Conservation (phyloP, 164 flowering plant species). For the Cinnamomum chago region DNA sequence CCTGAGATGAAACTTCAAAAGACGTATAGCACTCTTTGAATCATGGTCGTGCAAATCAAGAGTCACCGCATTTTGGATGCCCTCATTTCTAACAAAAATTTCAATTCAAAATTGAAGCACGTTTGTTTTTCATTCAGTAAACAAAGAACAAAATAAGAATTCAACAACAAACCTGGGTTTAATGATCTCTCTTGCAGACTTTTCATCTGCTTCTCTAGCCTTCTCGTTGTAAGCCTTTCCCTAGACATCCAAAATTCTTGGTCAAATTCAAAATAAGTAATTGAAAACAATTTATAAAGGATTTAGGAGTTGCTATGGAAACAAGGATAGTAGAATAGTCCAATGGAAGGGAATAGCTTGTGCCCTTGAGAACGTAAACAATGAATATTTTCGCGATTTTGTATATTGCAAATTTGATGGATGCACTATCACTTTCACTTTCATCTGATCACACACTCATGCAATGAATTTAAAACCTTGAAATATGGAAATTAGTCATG, state of each 20-base stretch:
- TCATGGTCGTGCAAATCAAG: slow-evolving; percentile 47
- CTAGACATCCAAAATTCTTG: slow-evolving; percentile 25
- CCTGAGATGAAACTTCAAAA: slow-evolving; percentile 48
- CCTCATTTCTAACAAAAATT: slow-evolving; percentile 24
- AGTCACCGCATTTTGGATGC: slow-evolving; percentile 25
- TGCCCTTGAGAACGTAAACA: background rate
- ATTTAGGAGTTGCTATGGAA: background rate
- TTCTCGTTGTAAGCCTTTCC: slow-evolving; percentile 44
- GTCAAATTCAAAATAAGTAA: background rate
- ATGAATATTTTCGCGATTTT: no score
- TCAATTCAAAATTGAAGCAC: background rate
- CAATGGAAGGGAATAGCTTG: background rate
- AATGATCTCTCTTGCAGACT: slow-evolving; percentile 37
- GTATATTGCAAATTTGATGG: no score
- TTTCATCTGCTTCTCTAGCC: slow-evolving; percentile 68
- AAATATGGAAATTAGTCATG: no score
- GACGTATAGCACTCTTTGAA: slow-evolving; percentile 48
- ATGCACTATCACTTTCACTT: no score
- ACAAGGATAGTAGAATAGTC: background rate
- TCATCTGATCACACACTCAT: no score
- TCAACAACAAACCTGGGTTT: slow-evolving; percentile 41
- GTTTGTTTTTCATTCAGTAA: background rate
- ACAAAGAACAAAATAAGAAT: background rate
- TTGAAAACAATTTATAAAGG: background rate
- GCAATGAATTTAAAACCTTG: no score